Conservation (phyloP, 257 asterid genomes). For the Avicennia marina region DNA sequence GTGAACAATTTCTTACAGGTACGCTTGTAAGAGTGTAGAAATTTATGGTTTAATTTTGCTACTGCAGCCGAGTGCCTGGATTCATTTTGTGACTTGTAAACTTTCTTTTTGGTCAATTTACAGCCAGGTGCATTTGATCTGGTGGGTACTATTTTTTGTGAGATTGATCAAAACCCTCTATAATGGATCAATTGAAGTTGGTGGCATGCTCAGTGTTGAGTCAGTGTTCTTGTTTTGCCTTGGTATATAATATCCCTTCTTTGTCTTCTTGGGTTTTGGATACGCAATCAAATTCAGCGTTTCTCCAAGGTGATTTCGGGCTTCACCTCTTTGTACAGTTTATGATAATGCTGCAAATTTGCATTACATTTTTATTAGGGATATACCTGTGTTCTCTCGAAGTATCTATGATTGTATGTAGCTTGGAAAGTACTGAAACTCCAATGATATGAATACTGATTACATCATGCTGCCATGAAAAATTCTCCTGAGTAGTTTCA, state of each 20-base stretch:
- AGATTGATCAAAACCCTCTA: constrained; percentile 56
- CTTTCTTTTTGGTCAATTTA: background rate
- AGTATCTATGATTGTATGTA: too few relatives aligned
- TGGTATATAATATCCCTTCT: constrained; percentile 46
- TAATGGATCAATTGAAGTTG: constrained; percentile 62
- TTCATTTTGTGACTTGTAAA: background rate
- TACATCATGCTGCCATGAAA: too few relatives aligned
- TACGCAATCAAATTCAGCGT: constrained; percentile 40
- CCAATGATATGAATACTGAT: too few relatives aligned
- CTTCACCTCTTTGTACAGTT: too few relatives aligned
- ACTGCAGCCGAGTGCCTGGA: background rate
- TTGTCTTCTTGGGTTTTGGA: constrained; percentile 41
- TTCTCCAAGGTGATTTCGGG: constrained; percentile 50
- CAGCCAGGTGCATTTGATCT: constrained; percentile 69
- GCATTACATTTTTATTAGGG: too few relatives aligned
- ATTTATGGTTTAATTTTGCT: background rate
- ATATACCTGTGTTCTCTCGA: too few relatives aligned
- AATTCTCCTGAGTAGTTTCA: too few relatives aligned
- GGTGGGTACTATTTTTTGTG: constrained; percentile 53
- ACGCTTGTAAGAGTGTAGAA: constrained; percentile 2
- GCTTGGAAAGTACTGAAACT: too few relatives aligned
- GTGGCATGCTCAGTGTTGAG: constrained; percentile 56
- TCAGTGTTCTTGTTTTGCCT: constrained; percentile 61
- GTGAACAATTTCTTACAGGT: constrained; percentile 75
- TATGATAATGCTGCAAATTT: too few relatives aligned